phyloP scores from a whole-genome alignment of 345 rosid species.

The Bruguiera sexangula region DNA sequence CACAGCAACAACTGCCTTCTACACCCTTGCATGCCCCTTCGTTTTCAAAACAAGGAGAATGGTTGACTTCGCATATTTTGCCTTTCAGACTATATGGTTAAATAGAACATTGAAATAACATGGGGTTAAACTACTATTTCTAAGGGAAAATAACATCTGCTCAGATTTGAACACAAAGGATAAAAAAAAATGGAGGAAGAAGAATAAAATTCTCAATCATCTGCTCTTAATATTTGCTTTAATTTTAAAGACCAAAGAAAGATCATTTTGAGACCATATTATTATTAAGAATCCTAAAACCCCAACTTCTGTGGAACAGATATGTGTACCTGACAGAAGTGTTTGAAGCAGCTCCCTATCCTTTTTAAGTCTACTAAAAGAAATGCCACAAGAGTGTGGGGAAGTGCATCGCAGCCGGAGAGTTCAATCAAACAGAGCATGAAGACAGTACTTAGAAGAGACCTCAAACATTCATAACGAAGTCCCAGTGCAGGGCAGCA shows the following conservation, averaged over 20 bases:
- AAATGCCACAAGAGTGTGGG: slow-evolving; percentile 44
- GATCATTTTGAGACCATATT: neutral
- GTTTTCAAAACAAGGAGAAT: slow-evolving; percentile 75
- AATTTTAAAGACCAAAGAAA: slow-evolving; percentile 10
- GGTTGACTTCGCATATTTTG: slow-evolving; percentile 65
- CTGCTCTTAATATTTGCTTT: neutral
- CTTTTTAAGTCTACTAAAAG: slow-evolving; percentile 47
- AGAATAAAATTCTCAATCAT: neutral
- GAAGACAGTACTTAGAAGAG: slow-evolving; percentile 43
- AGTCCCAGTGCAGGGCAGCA: slow-evolving; percentile 63
- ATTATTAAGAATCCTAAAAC: slow-evolving; percentile 18
- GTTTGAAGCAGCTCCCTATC: slow-evolving; percentile 54
- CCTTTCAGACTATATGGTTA: slow-evolving; percentile 51
- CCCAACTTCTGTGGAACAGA: slow-evolving; percentile 48
- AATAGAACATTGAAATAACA: slow-evolving; percentile 6
- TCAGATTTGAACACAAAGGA: neutral
- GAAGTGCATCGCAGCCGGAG: slow-evolving; percentile 46
- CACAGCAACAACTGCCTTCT: slow-evolving; percentile 77
- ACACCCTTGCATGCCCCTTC: slow-evolving; percentile 83
- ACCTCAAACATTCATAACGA: slow-evolving; percentile 43
- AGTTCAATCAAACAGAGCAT: slow-evolving; percentile 56
- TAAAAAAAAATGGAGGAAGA: no score
- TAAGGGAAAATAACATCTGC: neutral
- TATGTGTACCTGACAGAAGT: slow-evolving; percentile 60
- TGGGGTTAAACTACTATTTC: neutral